phyloP scores from a whole-genome alignment of 2,329 filamentous ascomycete species.

The Xenosphaeropsis pyriputrescens region DNA sequence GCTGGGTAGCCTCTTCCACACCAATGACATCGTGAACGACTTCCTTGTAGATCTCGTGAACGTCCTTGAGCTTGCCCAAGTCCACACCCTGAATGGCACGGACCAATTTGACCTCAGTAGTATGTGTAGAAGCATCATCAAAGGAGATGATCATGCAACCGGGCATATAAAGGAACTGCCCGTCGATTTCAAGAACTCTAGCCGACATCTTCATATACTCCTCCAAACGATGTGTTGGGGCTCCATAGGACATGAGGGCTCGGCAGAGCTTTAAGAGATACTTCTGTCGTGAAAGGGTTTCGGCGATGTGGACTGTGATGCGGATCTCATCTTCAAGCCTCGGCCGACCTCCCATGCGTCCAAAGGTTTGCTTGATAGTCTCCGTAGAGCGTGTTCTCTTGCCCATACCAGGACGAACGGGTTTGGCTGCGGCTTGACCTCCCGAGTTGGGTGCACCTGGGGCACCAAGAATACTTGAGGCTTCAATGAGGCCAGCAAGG shows the following conservation, averaged over 20 bases:
- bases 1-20: constrained; percentile 52
- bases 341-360: constrained; percentile 9
- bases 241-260: constrained; percentile 79
- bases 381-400: constrained; percentile 12
- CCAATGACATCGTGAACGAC: constrained; percentile 66
- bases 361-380: constrained; percentile 10
- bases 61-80: constrained; percentile 57
- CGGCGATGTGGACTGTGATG: constrained; percentile 44
- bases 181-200: constrained; percentile 76
- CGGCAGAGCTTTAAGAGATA: constrained; percentile 77
- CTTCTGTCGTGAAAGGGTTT: constrained; percentile 63
- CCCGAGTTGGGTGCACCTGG: constrained; percentile 30
- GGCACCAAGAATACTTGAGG: constrained; percentile 34
- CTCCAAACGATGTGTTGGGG: constrained; percentile 80
- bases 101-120: constrained; percentile 67
- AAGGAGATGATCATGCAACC: constrained; percentile 94
- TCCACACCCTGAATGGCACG: constrained; percentile 55
- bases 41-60: constrained; percentile 67
- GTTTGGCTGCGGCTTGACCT: constrained; percentile 17
- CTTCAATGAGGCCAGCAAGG: constrained; percentile 35
- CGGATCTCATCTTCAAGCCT: constrained; percentile 20
- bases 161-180: constrained; percentile 80
- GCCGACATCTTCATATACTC: constrained; percentile 87
- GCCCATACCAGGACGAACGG: constrained; percentile 12
- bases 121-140: constrained; percentile 58